Percentiles rank a stretch among this genome's conserved stretches.
Evolutionary conservation across 2,329 filamentous ascomycete species (phyloP).

Genomic region (Diplodia scrobiculata): DNA sequence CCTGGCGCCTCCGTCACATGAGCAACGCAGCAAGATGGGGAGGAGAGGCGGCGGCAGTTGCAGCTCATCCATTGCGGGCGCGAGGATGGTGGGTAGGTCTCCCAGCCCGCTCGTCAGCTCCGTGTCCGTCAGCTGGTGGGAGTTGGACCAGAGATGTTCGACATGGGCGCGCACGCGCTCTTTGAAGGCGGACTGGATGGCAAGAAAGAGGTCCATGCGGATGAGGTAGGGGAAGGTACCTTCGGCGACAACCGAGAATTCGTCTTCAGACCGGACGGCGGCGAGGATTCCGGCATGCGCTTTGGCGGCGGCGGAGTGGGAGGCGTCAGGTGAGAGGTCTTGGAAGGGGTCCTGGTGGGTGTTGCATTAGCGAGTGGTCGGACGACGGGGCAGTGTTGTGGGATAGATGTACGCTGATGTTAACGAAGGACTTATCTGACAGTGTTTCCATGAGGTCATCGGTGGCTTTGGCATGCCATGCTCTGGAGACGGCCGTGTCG

Average conservation of each 20-base stretch:
- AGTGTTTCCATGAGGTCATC: background rate
- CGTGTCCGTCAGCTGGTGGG: background rate
- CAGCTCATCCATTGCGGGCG: background rate
- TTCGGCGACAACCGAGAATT: conserved; percentile 8
- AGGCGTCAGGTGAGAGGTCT: conserved; percentile 20
- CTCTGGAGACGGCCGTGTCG: conserved; percentile 24
- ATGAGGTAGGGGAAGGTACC: conserved; percentile 26
- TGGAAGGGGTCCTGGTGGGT: conserved; percentile 21
- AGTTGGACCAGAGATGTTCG: background rate
- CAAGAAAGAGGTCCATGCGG: background rate
- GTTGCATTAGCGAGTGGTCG: background rate
- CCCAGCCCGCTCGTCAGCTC: background rate
- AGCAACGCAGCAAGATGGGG: conserved; percentile 24
- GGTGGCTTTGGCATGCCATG: background rate
- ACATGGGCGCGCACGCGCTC: background rate
- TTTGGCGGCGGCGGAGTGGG: conserved; percentile 14
- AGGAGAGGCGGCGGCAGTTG: conserved; percentile 13
- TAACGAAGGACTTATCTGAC: conserved; percentile 2
- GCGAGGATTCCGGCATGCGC: conserved; percentile 7
- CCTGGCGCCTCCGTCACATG: conserved; percentile 16
- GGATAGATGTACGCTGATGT: conserved; percentile 15
- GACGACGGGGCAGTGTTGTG: background rate
- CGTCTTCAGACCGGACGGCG: background rate
- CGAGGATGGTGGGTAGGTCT: conserved; percentile 15
- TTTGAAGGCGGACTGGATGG: conserved; percentile 9